Base-by-base conservation (phyloP, 2,329 filamentous ascomycete genomes). In the Fusarium keratoplasticum region DNA sequence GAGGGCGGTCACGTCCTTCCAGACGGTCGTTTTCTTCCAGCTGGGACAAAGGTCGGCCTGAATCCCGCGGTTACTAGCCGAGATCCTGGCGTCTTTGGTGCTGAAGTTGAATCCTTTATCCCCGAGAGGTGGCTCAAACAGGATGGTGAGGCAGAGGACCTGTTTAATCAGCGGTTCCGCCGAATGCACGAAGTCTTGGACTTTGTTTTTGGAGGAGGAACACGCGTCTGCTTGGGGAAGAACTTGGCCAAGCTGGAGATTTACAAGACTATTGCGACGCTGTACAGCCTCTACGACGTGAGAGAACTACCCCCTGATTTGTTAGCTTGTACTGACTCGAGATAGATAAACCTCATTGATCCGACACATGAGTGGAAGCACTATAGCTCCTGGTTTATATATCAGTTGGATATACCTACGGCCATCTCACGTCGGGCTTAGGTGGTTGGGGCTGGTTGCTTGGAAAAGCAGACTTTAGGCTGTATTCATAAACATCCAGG, bases 171-270 rank as follows among this genome's bases (percentile, higher is more conserved):
- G 10, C 50, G 64, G 38, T 38, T 44, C 16, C 40, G 36, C 6
- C n/a, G 50, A n/a, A 63, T 63, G 59, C 29, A 47, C 16, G 47
- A 50, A 33, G 31, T 25, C 18, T 10, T 52, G 42, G 47, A 58
- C n/a, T 55, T 63, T 52, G 29, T 52, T 3, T 67, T 67, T 42
- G 52, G 65, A 2, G 52, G 20, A 6, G 65, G 65, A 7, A 47
- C 58, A 5, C 38, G 65, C 7, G 44, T 54, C 4, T 67, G 65
- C 33, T 20, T 67, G 18, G 60, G 60, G 5, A 58, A 50, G 31
- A 63, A 67, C n/a, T 13, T 67, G 50, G 60, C 59, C 5, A 44
- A 50, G 40, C 10, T 67, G 29, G 65, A 64, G 40, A 44, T 59
- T 10, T 67, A 67, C 52, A 67, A 67, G 27, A 35, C 33, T 7